These are phyloP conservation scores for Pichia nakasei DNA, from an alignment of 805 yeast species.

Conservation along the genomic window DNA sequence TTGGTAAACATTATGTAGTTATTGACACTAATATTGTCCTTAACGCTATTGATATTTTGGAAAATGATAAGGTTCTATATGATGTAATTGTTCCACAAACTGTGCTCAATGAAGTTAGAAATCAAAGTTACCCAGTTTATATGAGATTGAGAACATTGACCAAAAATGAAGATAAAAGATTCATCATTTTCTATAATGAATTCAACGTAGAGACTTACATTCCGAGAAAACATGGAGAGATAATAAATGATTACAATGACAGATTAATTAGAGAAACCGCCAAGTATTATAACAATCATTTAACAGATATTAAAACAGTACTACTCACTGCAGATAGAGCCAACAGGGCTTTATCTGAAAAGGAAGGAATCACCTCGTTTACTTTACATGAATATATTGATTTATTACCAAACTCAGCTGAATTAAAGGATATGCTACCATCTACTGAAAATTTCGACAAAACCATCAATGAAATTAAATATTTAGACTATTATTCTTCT, in stretches of 20 bases:
- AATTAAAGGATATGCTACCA: conserved; percentile 72
- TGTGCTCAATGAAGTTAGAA: conserved; percentile 86
- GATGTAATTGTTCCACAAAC: conserved; percentile 95
- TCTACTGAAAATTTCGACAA: conserved; percentile 33
- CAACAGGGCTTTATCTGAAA: conserved; percentile 48
- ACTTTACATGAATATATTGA: conserved; percentile 65
- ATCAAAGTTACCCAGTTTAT: conserved; percentile 80
- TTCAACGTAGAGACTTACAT: conserved; percentile 66
- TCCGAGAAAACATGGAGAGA: conserved; percentile 53
- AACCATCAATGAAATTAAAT: conserved; percentile 43
- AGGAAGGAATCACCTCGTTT: conserved; percentile 45
- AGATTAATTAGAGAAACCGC: conserved; percentile 76
- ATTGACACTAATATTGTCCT: conserved; percentile 84
- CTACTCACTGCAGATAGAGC: conserved; percentile 72
- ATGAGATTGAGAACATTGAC: conserved; percentile 72
- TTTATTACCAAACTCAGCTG: conserved; percentile 60
- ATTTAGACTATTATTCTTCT: conserved; percentile 69
- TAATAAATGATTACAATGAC: conserved; percentile 85
- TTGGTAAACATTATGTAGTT: conserved; percentile 73
- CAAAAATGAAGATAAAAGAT: conserved; percentile 69
- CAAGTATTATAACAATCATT: conserved; percentile 63
- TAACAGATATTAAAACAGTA: conserved; percentile 41
- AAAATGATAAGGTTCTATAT: conserved; percentile 62
- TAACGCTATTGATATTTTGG: conserved; percentile 84
- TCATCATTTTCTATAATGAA: conserved; percentile 89